Evolutionary conservation across 2,329 filamentous ascomycete genomes (phyloP).

Genomic region (Cordyceps militaris): DNA sequence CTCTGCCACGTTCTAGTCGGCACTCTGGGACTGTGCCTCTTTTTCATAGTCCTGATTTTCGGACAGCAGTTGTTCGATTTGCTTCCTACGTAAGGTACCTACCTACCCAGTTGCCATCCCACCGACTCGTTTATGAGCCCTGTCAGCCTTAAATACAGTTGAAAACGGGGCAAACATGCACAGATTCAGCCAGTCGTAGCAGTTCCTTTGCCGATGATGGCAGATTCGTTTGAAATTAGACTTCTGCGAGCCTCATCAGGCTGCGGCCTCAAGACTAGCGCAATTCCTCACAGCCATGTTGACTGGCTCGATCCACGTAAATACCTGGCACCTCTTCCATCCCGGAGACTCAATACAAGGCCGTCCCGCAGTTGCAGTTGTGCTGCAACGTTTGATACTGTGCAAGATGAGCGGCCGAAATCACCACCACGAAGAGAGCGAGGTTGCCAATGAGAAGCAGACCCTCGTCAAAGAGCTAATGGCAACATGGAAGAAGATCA

Average conservation of each 20-base stretch:
- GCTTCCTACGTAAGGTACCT: no score
- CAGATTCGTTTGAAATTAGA: neutral
- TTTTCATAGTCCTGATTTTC: no score
- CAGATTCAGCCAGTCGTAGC: neutral
- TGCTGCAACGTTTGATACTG: neutral
- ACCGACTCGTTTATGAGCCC: neutral
- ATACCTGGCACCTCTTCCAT: no score
- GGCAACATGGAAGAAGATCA: slow-evolving; percentile 27
- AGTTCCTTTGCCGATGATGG: neutral
- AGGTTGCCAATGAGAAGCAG: neutral
- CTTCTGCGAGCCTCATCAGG: neutral
- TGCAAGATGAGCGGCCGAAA: neutral
- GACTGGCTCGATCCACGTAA: no score
- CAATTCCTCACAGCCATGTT: neutral
- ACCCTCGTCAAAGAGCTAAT: slow-evolving; percentile 11
- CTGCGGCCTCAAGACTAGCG: neutral
- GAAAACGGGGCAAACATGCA: neutral
- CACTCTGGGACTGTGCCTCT: neutral
- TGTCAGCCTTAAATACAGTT: neutral
- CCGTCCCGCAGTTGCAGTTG: neutral
- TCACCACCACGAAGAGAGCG: neutral
- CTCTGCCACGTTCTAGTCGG: no score
- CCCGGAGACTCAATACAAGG: neutral
- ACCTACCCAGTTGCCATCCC: no score
- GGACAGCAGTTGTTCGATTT: no score